Conservation (phyloP, 208 protist species). For the Leishmania mexicana region DNA sequence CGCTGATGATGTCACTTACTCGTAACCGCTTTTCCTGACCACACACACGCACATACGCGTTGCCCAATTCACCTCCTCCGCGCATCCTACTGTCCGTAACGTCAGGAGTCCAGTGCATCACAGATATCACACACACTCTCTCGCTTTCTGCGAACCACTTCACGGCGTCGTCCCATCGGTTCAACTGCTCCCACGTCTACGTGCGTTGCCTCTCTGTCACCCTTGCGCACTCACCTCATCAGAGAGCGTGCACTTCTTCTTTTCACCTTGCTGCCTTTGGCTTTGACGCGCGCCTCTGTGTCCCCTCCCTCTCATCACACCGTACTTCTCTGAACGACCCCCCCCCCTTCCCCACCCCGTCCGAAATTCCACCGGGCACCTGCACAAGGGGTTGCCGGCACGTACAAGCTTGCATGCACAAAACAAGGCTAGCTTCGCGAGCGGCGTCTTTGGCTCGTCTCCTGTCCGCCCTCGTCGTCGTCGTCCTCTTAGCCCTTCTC, state of each 20-base stretch:
- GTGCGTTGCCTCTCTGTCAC: background rate
- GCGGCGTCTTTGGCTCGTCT: background rate
- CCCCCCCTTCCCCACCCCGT: background rate
- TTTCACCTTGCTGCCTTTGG: background rate
- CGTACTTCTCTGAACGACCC: background rate
- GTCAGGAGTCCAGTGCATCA: background rate
- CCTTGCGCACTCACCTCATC: background rate
- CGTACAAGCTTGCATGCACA: background rate
- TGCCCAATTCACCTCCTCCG: background rate
- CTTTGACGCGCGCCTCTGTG: background rate
- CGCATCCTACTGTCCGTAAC: background rate
- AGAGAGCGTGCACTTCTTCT: background rate
- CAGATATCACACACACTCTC: background rate
- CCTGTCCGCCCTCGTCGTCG: background rate
- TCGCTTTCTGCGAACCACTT: background rate
- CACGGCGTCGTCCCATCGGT: background rate
- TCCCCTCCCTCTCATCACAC: background rate
- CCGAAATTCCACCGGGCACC: background rate
- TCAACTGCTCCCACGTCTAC: background rate
- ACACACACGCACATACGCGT: background rate
- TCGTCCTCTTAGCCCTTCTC: background rate
- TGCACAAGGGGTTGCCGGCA: background rate
- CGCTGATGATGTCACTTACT: background rate
- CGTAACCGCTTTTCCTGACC: background rate
- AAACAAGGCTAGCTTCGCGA: background rate